These are phyloP conservation scores for Trichosphaerium sp. DNA, from an alignment of 78 protist genomes.

Conservation along the genomic window DNA sequence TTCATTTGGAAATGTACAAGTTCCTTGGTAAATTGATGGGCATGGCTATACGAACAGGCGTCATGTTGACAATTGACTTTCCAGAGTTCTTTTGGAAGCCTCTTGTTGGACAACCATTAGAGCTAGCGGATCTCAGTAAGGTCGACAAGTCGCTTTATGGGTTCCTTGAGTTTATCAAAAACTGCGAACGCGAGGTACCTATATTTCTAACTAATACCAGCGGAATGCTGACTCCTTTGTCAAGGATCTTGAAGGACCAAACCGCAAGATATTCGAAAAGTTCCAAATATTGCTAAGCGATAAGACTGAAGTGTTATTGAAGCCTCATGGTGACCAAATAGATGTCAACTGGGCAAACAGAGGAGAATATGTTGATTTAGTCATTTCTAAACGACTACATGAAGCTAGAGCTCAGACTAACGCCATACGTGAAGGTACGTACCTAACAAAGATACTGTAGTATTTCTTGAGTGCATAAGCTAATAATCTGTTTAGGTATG, in stretches of 20 bases:
- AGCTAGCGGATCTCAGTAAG: not conserved
- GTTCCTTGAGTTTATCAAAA: not conserved
- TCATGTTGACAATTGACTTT: not conserved
- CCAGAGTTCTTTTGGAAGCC: slow-evolving; percentile 12
- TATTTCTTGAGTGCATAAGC: no score
- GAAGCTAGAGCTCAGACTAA: slow-evolving; percentile 2
- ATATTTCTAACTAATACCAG: not conserved
- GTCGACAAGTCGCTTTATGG: slow-evolving; percentile 1
- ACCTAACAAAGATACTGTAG: not conserved
- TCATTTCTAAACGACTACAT: not conserved
- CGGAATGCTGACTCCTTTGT: no score
- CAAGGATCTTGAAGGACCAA: no score
- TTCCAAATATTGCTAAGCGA: not conserved
- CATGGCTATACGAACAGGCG: slow-evolving; percentile 9
- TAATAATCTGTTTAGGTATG: slow-evolving; percentile 10
- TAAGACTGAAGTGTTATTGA: not conserved
- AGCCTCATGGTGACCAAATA: not conserved
- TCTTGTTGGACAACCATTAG: not conserved
- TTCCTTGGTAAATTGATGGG: slow-evolving; percentile 20
- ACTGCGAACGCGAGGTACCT: not conserved
- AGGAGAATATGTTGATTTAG: slow-evolving; percentile 11
- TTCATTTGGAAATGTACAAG: not conserved
- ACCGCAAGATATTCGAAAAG: no score
- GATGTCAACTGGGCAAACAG: slow-evolving; percentile 6
- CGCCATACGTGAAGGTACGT: not conserved